Evolutionary conservation across 495 filamentous ascomycete species (phyloP).

Genomic region (Eremomyces bilateralis): DNA sequence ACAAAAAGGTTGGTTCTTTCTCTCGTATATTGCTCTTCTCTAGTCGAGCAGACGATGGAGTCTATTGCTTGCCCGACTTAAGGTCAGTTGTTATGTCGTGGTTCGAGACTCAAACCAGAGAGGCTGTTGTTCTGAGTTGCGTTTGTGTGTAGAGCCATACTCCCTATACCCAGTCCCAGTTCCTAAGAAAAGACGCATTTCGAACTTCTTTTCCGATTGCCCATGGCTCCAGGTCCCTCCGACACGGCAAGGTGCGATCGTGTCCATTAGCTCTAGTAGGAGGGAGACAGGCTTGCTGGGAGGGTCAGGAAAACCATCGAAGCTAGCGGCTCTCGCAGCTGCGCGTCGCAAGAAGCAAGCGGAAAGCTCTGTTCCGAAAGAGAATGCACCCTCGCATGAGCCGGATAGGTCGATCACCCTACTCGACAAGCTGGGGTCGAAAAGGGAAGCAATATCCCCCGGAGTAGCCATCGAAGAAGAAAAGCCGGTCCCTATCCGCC

Average conservation of each 20-base stretch:
- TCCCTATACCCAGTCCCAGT: not conserved
- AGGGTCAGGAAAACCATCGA: slow-evolving; percentile 65
- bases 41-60: too few relatives aligned
- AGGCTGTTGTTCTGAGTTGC: too few relatives aligned
- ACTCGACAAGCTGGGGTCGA: slow-evolving; percentile 13
- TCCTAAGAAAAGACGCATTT: slow-evolving; percentile 13
- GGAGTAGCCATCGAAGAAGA: not conserved
- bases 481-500: not conserved
- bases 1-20: slow-evolving; percentile 8
- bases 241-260: slow-evolving; percentile 41
- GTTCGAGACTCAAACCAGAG: too few relatives aligned
- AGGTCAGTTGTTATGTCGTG: too few relatives aligned
- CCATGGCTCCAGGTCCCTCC: slow-evolving; percentile 67
- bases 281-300: slow-evolving; percentile 51
- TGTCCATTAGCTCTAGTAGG: too few relatives aligned
- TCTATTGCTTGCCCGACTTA: too few relatives aligned
- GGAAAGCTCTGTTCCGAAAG: slow-evolving; percentile 36
- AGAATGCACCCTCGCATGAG: slow-evolving; percentile 8
- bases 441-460: not conserved
- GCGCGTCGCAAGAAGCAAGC: slow-evolving; percentile 68
- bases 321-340: slow-evolving; percentile 75
- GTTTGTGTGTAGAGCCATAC: too few relatives aligned
- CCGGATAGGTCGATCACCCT: slow-evolving; percentile 11
- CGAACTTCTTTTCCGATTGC: slow-evolving; percentile 57
- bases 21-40: not conserved